Percentiles rank a stretch among this genome's conserved stretches.
These are phyloP conservation scores for Apodospora peruviana DNA, from an alignment of 495 filamentous ascomycete genomes.

Conservation along the genomic window DNA sequence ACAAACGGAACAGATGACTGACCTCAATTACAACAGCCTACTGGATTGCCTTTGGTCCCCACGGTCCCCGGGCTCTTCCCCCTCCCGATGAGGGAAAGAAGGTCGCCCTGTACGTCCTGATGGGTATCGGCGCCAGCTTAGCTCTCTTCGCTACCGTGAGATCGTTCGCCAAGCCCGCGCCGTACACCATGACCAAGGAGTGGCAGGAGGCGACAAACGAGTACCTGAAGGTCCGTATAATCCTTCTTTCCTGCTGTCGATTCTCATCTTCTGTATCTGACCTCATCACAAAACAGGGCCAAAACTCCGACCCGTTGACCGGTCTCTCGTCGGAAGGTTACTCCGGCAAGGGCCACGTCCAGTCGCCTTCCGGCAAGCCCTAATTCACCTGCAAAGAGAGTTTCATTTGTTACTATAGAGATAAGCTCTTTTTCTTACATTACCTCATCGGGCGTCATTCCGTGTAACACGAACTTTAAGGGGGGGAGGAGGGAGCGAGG, in stretches of 20 bases:
- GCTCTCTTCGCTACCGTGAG: constrained; percentile 61
- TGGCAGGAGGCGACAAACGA: constrained; percentile 90
- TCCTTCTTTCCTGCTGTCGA: neutral
- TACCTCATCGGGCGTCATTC: constrained; percentile 1
- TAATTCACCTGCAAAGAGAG: constrained; percentile 16
- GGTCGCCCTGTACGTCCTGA: constrained; percentile 62
- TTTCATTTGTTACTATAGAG: constrained; percentile 38
- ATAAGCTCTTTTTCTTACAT: constrained; percentile 5
- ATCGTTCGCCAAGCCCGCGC: constrained; percentile 58
- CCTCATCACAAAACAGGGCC: constrained; percentile 57
- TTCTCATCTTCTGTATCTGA: constrained; percentile 15
- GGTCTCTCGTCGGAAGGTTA: constrained; percentile 79
- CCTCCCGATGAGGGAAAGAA: constrained; percentile 78
- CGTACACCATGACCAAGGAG: constrained; percentile 89
- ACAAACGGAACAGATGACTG: constrained; percentile 2
- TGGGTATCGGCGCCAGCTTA: constrained; percentile 56
- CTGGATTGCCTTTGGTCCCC: constrained; percentile 96
- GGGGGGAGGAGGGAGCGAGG: constrained; percentile 9
- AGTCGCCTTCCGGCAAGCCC: constrained; percentile 50
- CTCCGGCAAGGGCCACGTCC: constrained; percentile 73
- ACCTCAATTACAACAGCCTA: constrained; percentile 59
- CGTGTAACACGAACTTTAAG: constrained; percentile 10
- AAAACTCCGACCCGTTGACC: constrained; percentile 86
- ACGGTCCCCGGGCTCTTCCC: constrained; percentile 77
- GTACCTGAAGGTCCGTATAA: constrained; percentile 66